Base-by-base conservation (phyloP, 306 rosid genomes). In the Lathyrus sativus region DNA sequence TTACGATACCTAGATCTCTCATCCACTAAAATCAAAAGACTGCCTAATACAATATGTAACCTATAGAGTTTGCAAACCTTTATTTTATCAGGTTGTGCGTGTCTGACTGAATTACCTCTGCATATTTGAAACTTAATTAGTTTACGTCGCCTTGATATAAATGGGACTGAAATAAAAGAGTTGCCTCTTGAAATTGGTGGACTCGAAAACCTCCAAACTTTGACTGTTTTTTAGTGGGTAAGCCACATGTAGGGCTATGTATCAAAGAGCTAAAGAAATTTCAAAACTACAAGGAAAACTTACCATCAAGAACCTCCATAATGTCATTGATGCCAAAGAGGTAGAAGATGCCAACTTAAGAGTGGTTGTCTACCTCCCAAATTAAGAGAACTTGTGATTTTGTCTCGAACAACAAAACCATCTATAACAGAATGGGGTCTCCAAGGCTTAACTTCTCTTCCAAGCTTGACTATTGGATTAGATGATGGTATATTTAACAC, bases 41-140 rank as follows among this genome's bases (percentile, higher is more conserved):
- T 63, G 39, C 68, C 68, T 0, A 24, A 41, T 13, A 13, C 54
- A 63, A 22, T 24, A 12, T 41, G 51, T 8, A 24, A 22, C 2
- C 53, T 63, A 12, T 63, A 63, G 53, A 11, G 42, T 63, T 12
- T 63, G 68, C 54, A 63, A 13, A 63, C 68, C 18, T 63, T 63
- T 38, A 22, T 12, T 11, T 49, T 82, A 10, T 37, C 5, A 1
- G 0, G 0, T 0, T 82, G 83, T 35, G 0, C 0, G 0, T 0
- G 0, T 12, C 72, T 66, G 2, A 12, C 4, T 46, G 17, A 24
- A 26, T 58, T 74, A 7, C 73, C 68, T 0, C 2, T 2, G 4
- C 6, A 42, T 22, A 22, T 62, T 0, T 53, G 68, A 42, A 42
- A 42, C 5, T 42, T 62, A 42, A 22, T 62, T 7, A 42, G 11